Evolutionary conservation across 2,329 filamentous ascomycete species (phyloP).

Genomic region (Alternaria panax): DNA sequence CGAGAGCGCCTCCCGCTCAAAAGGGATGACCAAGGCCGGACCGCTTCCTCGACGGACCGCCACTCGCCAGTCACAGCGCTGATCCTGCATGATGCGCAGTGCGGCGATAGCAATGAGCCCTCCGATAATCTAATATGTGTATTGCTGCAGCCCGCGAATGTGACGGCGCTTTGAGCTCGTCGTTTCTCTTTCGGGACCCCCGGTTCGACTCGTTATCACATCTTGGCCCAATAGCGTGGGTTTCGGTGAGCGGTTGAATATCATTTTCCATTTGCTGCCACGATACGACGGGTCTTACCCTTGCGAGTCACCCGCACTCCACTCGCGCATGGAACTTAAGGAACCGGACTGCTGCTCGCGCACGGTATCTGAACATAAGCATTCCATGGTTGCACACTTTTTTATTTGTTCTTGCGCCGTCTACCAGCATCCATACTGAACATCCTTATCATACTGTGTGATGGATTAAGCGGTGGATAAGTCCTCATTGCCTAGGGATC

Average conservation of each 20-base stretch:
- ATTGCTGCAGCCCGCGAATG: slow-evolving; percentile 34
- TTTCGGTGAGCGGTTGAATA: slow-evolving; percentile 46
- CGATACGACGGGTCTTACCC: slow-evolving; percentile 39
- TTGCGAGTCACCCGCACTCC: slow-evolving; percentile 42
- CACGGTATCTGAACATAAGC: slow-evolving; percentile 32
- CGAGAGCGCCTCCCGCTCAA: slow-evolving; percentile 44
- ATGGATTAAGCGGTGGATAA: slow-evolving; percentile 31
- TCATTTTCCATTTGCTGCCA: slow-evolving; percentile 46
- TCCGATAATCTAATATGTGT: slow-evolving; percentile 26
- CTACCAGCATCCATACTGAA: slow-evolving; percentile 19
- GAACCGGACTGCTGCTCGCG: slow-evolving; percentile 39
- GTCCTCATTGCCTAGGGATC: slow-evolving; percentile 32
- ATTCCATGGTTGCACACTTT: slow-evolving; percentile 12
- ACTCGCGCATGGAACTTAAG: slow-evolving; percentile 44
- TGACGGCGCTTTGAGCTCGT: slow-evolving; percentile 39
- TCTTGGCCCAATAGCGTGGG: slow-evolving; percentile 50
- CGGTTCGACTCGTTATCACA: slow-evolving; percentile 45
- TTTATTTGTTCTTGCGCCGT: slow-evolving; percentile 7
- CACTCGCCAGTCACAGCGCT: slow-evolving; percentile 38
- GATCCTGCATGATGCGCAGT: slow-evolving; percentile 32
- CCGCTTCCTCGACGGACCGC: slow-evolving; percentile 31
- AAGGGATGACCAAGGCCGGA: slow-evolving; percentile 26
- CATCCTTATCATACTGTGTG: slow-evolving; percentile 13
- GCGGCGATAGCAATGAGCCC: slow-evolving; percentile 19
- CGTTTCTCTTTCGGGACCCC: slow-evolving; percentile 31